Base-by-base conservation (phyloP, 768 basidiomycete species). In the Arthromyces matolae region DNA sequence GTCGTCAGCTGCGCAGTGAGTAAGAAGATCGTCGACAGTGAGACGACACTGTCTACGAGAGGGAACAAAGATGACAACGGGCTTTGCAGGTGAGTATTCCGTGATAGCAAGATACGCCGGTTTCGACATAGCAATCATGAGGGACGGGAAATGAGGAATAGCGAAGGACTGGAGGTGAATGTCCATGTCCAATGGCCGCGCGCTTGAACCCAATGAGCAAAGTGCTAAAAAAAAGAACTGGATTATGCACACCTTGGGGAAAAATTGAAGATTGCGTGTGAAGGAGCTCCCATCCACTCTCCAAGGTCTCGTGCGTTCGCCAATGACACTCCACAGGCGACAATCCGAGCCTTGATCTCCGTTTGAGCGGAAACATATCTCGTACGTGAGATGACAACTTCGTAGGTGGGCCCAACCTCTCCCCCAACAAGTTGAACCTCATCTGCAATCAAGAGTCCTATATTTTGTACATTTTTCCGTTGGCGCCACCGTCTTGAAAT, bases 91-190 rank as follows among this genome's bases (percentile, higher is more conserved):
- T 0, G 96, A 85, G 54, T 93, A 84, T 61, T 99, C 95, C 35
- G 84, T 71, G 51, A 97, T 87, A 24, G 94, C 85, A 6, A 98
- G 80, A 64, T 97, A 98, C 0, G 95, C 90, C 0, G 96, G 96
- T 63, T 98, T 98, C 8, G 94, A 93, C 96, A 99, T 98, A 36
- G 93, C 80, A 50, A 98, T 92, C 95, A 99, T 98, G 33, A 99
- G 73, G 0, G 93, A 96, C 0, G 96, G 93, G 81, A 95, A 96
- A 61, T 98, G 96, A n/a, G 93, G 91, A 37, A 93, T 90, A 22
- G 80, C 81, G 73, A 96, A 99, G 33, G 89, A 93, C 60, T 99
- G 96, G 7, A 99, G 71, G 61, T 98, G 94, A 39, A 99, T 93
- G 49, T 97, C 93, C 84, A 99, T 89, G 54, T 96, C 93, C 9